Conservation (phyloP, 176 grass and related monocot species). For the Typha latifolia region DNA sequence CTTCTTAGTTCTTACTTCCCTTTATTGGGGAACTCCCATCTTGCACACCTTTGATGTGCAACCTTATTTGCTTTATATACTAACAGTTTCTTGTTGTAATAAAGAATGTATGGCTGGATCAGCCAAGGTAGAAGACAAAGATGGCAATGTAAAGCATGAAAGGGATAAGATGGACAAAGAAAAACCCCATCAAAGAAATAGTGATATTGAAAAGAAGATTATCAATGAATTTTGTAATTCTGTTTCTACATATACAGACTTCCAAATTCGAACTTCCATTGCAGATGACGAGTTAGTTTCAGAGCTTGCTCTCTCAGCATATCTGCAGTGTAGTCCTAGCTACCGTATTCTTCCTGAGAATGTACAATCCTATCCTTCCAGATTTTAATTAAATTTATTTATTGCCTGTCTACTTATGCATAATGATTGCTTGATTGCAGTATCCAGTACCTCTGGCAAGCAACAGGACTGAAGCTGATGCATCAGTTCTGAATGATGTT, state of each 20-base stretch:
- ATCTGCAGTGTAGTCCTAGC: conserved; percentile 17
- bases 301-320: conserved; percentile 13
- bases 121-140: not conserved
- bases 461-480: conserved; percentile 21
- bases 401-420: conserved; percentile 9
- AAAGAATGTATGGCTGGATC: not conserved
- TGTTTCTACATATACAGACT: too few species aligned
- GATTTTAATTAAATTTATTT: conserved; percentile 7
- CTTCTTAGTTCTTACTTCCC: too few species aligned
- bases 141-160: not conserved
- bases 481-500: conserved; percentile 27
- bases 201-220: not conserved
- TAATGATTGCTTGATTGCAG: conserved; percentile 20
- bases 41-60: not conserved
- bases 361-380: conserved; percentile 21
- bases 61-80: not conserved
- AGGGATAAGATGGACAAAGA: not conserved
- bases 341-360: conserved; percentile 28
- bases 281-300: conserved; percentile 20
- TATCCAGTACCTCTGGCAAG: conserved; percentile 22
- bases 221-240: not conserved
- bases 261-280: not conserved
- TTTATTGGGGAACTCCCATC: too few species aligned
- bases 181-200: not conserved
- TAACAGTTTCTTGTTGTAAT: not conserved